phyloP scores from a whole-genome alignment of 2,329 filamentous ascomycete genomes.

The Lojkania enalia region DNA sequence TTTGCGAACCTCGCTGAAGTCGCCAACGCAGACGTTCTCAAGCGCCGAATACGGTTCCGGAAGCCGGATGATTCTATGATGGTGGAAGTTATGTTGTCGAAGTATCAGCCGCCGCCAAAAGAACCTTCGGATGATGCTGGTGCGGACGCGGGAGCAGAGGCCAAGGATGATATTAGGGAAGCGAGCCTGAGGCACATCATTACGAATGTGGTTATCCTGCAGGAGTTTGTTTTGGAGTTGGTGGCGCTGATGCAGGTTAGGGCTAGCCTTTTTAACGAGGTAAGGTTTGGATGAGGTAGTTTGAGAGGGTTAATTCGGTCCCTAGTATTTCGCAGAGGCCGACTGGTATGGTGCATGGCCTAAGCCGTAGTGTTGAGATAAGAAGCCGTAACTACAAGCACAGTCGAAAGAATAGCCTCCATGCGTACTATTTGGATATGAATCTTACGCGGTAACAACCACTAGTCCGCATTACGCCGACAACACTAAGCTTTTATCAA shows the following conservation, averaged over 20 bases:
- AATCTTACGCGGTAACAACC: too few relatives aligned
- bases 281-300: constrained; percentile 46
- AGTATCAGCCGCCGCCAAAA: constrained; percentile 40
- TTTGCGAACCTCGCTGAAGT: constrained; percentile 37
- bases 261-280: constrained; percentile 53
- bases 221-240: constrained; percentile 55
- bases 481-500: too few relatives aligned
- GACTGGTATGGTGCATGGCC: too few relatives aligned
- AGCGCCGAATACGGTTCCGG: constrained; percentile 41
- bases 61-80: constrained; percentile 24
- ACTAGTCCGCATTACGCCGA: too few relatives aligned
- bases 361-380: too few relatives aligned
- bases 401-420: too few relatives aligned
- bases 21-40: constrained; percentile 38
- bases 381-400: too few relatives aligned
- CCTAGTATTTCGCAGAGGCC: too few relatives aligned
- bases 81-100: constrained; percentile 40
- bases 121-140: constrained; percentile 20
- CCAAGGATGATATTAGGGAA: constrained; percentile 36
- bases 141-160: constrained; percentile 17
- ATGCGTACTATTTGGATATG: too few relatives aligned
- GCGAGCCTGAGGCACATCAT: constrained; percentile 54
- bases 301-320: too few relatives aligned
- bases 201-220: constrained; percentile 55
- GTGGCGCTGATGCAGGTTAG: constrained; percentile 54